Evolutionary conservation across 169 alveolate species (phyloP).

Genomic region (Condylostoma magnum): DNA sequence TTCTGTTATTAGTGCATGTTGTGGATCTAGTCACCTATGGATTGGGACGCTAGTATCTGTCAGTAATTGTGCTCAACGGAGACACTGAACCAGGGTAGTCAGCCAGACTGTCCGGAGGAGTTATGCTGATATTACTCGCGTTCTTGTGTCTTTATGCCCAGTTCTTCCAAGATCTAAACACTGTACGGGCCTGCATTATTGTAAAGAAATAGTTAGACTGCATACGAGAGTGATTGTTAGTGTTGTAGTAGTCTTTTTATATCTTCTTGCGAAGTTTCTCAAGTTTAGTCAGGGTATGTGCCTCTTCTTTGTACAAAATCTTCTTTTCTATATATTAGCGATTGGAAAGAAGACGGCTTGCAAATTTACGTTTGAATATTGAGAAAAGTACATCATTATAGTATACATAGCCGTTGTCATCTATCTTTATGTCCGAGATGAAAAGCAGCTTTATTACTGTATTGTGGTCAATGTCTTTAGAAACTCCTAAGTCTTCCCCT

Average conservation of each 20-base stretch:
- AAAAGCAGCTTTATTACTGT: background rate
- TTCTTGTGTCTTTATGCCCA: background rate
- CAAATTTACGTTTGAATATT: slow-evolving; percentile 12
- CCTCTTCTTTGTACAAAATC: slow-evolving; percentile 1
- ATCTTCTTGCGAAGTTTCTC: background rate
- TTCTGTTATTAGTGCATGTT: too few species aligned
- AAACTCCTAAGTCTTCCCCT: slow-evolving; percentile 8
- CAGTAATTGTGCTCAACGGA: too few species aligned
- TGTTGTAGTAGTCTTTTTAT: background rate
- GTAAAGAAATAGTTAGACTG: slow-evolving; percentile 4
- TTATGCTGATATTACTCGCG: background rate
- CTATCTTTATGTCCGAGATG: slow-evolving; percentile 1
- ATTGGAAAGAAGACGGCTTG: background rate
- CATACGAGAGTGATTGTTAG: background rate
- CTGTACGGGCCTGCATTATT: background rate
- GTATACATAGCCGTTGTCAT: slow-evolving; percentile 1
- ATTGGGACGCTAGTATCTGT: too few species aligned
- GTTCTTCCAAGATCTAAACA: slow-evolving; percentile 17
- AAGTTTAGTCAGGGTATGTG: background rate
- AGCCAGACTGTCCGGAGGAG: slow-evolving; percentile 8
- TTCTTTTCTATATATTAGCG: background rate
- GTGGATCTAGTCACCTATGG: too few species aligned
- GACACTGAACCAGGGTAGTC: slow-evolving; percentile 34
- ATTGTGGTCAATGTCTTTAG: background rate
- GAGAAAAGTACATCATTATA: slow-evolving; percentile 23